Evolutionary conservation across 2,329 filamentous ascomycete genomes (phyloP).

Genomic region (Fusarium palustre): DNA sequence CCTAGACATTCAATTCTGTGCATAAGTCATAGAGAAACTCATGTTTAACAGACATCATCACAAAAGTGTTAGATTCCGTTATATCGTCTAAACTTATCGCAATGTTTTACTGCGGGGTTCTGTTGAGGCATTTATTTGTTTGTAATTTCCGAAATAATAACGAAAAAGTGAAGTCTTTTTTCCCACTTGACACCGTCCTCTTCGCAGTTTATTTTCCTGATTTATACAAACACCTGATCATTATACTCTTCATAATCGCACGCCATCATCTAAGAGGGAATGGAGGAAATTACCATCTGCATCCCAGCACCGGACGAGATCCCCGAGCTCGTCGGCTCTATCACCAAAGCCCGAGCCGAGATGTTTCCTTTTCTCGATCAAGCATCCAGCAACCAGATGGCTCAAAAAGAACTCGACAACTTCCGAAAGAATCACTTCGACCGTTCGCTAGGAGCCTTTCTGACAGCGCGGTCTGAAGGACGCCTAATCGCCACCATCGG

Average conservation of each 20-base stretch:
- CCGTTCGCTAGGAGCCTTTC: slow-evolving; percentile 35
- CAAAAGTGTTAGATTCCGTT: neutral
- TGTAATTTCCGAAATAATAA: neutral
- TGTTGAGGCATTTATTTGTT: slow-evolving; percentile 1
- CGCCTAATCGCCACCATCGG: slow-evolving; percentile 45
- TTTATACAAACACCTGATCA: neutral
- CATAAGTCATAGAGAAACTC: neutral
- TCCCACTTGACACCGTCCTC: neutral
- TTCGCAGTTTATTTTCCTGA: neutral
- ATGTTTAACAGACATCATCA: neutral
- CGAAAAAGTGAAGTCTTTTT: neutral
- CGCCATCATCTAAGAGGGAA: neutral
- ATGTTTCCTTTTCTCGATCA: slow-evolving; percentile 48
- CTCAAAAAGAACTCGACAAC: slow-evolving; percentile 30
- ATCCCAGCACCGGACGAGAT: slow-evolving; percentile 36
- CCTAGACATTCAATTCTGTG: neutral
- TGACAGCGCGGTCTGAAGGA: slow-evolving; percentile 31
- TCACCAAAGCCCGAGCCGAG: slow-evolving; percentile 40
- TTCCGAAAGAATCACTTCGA: slow-evolving; percentile 45
- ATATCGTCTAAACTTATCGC: neutral
- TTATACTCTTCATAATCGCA: no score
- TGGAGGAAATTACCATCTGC: slow-evolving; percentile 27
- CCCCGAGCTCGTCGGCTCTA: slow-evolving; percentile 40
- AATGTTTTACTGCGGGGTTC: neutral
- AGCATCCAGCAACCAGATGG: slow-evolving; percentile 28